phyloP scores from a whole-genome alignment of 148 eudicot genomes.

The Euryodendron excelsum region DNA sequence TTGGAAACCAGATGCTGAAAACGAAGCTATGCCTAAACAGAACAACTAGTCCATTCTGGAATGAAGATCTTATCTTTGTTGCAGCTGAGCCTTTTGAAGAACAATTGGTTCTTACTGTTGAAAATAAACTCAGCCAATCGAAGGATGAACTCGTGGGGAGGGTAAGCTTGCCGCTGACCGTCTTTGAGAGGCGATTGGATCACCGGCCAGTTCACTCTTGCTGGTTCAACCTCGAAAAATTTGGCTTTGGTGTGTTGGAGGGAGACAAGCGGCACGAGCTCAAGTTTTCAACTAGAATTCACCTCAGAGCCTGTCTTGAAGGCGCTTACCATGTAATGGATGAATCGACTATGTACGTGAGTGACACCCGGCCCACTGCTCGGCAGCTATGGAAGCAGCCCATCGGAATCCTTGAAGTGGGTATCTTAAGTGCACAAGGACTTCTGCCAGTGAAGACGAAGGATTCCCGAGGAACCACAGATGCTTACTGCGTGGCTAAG shows the following conservation, averaged over 20 bases:
- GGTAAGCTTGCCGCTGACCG: constrained; percentile 38
- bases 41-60: constrained; percentile 65
- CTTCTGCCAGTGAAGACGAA: constrained; percentile 32
- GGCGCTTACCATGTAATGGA: constrained; percentile 46
- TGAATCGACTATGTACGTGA: constrained; percentile 36
- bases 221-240: constrained; percentile 58
- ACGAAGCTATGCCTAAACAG: constrained; percentile 54
- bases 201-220: constrained; percentile 43
- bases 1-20: constrained; percentile 53
- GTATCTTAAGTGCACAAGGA: constrained; percentile 37
- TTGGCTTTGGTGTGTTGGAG: constrained; percentile 28
- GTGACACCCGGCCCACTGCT: constrained; percentile 38
- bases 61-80: constrained; percentile 69
- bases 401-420: constrained; percentile 38
- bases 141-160: constrained; percentile 54
- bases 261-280: constrained; percentile 27
- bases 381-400: constrained; percentile 34
- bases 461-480: constrained; percentile 27
- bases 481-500: constrained; percentile 39
- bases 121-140: constrained; percentile 42
- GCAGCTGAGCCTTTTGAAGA: constrained; percentile 80
- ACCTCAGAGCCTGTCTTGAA: constrained; percentile 34
- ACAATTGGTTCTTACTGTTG: constrained; percentile 51
- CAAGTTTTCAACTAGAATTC: constrained; percentile 36
- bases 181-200: constrained; percentile 53